Base-by-base conservation (phyloP, 2,329 filamentous ascomycete genomes). In the Fusarium albidum region DNA sequence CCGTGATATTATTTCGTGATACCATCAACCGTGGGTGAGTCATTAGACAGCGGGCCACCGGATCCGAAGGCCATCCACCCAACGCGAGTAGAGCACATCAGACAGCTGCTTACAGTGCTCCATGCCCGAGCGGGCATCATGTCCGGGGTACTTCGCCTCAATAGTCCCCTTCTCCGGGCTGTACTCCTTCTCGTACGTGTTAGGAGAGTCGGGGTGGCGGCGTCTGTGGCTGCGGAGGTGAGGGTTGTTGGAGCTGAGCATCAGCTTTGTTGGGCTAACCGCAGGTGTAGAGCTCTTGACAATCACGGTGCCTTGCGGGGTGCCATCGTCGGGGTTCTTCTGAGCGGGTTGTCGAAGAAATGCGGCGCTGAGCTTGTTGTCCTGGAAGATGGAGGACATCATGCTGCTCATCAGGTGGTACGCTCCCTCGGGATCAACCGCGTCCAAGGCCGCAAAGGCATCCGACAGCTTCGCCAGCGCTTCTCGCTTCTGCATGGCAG, bases 81-180 rank as follows among this genome's bases (percentile, higher is more conserved):
- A 99, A 35, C 94, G 85, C 13, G 88, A 86, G 75, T 97, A 98
- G 15, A 99, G 82, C 15, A 96, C 91, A 71, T 97, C 92, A 2
- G 91, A 91, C 31, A 98, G 80, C 70, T 96, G 86, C 69, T 92
- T 91, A 61, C 89, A 90, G 74, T 97, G 94, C 73, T 97, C 93
- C 91, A 97, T 94, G 3, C 92, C 94, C 2, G 86, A 82, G 39
- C 75, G 74, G 3, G 81, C 69, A 45, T 81, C 76, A 32, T 80
- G 79, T 2, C 82, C 82, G 2, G 83, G 83, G 47, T 82, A 84
- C 63, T 79, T 83, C 13, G 78, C 73, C 62, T 82, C 79, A 9
- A 83, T 60, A 3, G 74, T 72, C 18, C 76, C 69, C 64, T 77
- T 82, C 48, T 82, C 82, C 42, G 68, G 71, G 40, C 83, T 78